These are phyloP conservation scores for Micromonas pusilla DNA, from an alignment of 139 green algal genomes.

Conservation along the genomic window DNA sequence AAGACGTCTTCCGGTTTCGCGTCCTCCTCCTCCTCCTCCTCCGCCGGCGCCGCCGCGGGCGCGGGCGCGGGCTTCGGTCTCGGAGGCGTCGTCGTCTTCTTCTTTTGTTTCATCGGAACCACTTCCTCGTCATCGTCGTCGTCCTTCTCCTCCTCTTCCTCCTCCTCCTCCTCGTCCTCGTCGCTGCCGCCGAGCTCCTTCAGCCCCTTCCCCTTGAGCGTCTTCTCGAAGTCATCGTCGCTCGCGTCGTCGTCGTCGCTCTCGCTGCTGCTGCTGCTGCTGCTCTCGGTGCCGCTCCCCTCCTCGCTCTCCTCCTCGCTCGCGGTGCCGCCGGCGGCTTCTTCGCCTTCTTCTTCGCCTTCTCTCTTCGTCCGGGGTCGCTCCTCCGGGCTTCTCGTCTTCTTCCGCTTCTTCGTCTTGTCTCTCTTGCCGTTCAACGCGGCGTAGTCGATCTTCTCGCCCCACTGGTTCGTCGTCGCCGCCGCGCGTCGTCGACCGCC, in stretches of 20 bases:
- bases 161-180: neutral
- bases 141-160: neutral
- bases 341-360: too few relatives aligned
- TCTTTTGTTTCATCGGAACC: neutral
- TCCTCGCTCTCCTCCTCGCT: too few relatives aligned
- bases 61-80: neutral
- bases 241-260: neutral
- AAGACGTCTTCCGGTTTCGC: too few relatives aligned
- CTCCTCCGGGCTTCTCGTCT: too few relatives aligned
- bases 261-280: neutral
- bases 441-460: neutral
- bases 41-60: too few relatives aligned
- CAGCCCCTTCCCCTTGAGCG: neutral
- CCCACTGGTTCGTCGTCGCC: neutral
- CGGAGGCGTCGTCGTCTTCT: neutral
- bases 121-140: neutral
- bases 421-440: neutral
- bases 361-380: too few relatives aligned
- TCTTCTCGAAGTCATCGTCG: neutral
- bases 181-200: neutral
- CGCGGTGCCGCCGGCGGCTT: too few relatives aligned
- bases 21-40: too few relatives aligned
- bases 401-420: too few relatives aligned
- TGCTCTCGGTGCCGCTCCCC: neutral
- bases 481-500: too few relatives aligned